Conservation (phyloP, 208 protist species). For the Leptomonas seymouri region DNA sequence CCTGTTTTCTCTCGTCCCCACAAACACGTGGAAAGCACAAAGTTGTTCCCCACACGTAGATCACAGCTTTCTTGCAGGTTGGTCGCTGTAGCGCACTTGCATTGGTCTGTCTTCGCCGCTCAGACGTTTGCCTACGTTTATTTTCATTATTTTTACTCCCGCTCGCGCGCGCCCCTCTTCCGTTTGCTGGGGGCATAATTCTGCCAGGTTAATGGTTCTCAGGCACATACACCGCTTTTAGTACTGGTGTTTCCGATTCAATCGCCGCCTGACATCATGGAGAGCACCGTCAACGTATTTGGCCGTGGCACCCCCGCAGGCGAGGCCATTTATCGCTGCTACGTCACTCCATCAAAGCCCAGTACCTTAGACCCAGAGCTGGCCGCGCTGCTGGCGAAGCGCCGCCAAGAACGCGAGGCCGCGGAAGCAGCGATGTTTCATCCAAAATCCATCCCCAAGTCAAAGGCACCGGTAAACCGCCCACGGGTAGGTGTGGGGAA, state of each 20-base stretch:
- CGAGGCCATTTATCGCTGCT: constrained; percentile 89
- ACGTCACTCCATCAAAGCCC: constrained; percentile 67
- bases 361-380: constrained; percentile 86
- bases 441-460: constrained; percentile 84
- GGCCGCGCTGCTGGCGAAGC: constrained; percentile 51
- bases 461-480: constrained; percentile 64
- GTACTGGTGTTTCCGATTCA: not conserved
- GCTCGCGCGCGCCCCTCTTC: too few species aligned
- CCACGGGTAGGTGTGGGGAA: constrained; percentile 61
- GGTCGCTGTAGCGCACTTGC: too few species aligned
- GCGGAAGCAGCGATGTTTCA: constrained; percentile 59
- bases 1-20: too few species aligned
- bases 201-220: not conserved
- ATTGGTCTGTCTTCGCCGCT: too few species aligned
- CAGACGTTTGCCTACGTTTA: too few species aligned
- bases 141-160: too few species aligned
- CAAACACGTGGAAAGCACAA: too few species aligned
- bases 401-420: constrained; percentile 65
- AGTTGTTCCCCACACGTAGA: too few species aligned
- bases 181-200: too few species aligned
- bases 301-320: constrained; percentile 88
- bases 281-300: constrained; percentile 63
- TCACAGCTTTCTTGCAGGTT: too few species aligned
- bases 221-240: not conserved
- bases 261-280: constrained; percentile 36